Base-by-base conservation (phyloP, 1,139 yeast genomes). In the Geotrichum aggregatum region DNA sequence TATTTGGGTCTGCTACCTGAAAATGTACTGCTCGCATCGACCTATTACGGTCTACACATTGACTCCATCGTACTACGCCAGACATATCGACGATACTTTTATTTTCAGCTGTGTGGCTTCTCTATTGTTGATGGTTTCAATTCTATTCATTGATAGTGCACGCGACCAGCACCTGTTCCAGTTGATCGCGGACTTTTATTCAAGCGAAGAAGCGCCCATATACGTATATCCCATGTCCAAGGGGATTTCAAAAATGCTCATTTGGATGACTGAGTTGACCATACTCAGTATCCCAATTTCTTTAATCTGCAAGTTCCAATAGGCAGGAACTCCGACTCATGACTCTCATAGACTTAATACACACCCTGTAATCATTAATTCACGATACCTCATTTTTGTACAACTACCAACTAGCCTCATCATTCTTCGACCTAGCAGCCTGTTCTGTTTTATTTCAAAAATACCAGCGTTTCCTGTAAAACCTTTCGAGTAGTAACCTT, bases 121-220 rank as follows among this genome's bases (percentile, higher is more conserved):
- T 6, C 30, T 40, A n/a, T 18, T 40, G n/a, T 19, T 40, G 4
- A 22, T 40, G 44, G 24, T 40, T 14, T 14, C 24, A 3, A 11
- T 40, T 6, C 31, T 21, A 24, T n/a, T 22, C 13, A n/a, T 40
- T n/a, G 44, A 40, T 31, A 22, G 31, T n/a, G 14, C 33, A 8
- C 44, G 44, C 18, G 44, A 40, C 33, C 44, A 22, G 21, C 44
- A 40, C 24, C 33, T 40, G 24, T 40, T 40, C 8, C 21, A 40
- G n/a, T n/a, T 40, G 19, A 40, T 40, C 14, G 21, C 44, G 2
- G 44, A 40, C 33, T 40, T 24, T 18, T 40, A 40, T 40, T 40
- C 44, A 2, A 16, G 16, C 18, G 33, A 26, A 16, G 33, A 40
- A 2, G 31, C 44, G 1, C 44, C 44, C 2, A 24, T 40, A 5